phyloP scores from a whole-genome alignment of 345 rosid genomes.

The Citrus sp. region DNA sequence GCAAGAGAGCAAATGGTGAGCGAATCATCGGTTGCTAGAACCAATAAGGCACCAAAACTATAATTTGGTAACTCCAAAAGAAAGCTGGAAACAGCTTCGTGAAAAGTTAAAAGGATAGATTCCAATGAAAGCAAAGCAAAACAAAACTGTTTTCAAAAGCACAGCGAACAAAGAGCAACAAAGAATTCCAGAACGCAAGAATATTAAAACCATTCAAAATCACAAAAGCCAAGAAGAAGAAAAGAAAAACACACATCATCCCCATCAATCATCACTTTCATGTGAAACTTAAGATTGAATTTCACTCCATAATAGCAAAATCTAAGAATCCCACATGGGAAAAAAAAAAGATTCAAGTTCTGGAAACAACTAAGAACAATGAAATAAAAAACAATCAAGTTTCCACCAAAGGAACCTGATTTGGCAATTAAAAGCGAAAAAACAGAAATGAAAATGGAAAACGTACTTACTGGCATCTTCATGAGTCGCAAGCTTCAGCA shows the following conservation, averaged over 20 bases:
- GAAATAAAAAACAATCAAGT: slow-evolving; percentile 18
- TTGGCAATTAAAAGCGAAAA: slow-evolving; percentile 6
- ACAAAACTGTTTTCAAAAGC: slow-evolving; percentile 2
- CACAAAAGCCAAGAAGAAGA: neutral
- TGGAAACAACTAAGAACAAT: neutral
- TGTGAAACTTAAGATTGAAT: slow-evolving; percentile 8
- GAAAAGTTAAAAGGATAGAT: slow-evolving; percentile 8
- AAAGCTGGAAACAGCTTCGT: slow-evolving; percentile 6
- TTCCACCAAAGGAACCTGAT: slow-evolving; percentile 16
- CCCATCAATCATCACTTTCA: slow-evolving; percentile 4
- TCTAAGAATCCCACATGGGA: neutral
- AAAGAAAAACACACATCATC: neutral
- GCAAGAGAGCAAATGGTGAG: neutral
- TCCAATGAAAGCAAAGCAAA: slow-evolving; percentile 17
- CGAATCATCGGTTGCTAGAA: neutral
- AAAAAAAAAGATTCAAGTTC: neutral
- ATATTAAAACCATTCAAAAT: neutral
- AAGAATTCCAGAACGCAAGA: neutral
- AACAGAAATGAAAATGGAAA: slow-evolving; percentile 28
- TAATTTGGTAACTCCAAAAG: slow-evolving; percentile 16
- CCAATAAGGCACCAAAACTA: slow-evolving; percentile 7
- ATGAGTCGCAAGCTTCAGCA: slow-evolving; percentile 44
- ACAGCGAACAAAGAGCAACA: neutral
- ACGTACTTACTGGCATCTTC: slow-evolving; percentile 99
- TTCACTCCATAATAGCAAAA: neutral